Evolutionary conservation across 1,139 yeast species (phyloP), one percentile per base, ranked within the genome.

Genomic region (Hemisphaericaspora xylofermentans): DNA sequence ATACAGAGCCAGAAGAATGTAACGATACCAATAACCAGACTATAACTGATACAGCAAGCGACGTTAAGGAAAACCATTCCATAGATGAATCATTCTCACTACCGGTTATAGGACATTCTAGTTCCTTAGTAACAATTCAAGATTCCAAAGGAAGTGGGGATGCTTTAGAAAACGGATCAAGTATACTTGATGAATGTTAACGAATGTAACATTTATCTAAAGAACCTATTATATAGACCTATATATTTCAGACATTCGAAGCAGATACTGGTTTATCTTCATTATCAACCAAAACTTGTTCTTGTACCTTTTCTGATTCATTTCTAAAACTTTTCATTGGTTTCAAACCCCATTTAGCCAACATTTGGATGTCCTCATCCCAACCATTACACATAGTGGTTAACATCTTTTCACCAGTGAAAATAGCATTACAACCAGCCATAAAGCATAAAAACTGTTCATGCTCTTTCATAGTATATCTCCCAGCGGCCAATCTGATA

Each of bases 351-450:
- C 93, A 85, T 51, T 74, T 77, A 3, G 61, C 59, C 30, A 85
- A 64, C 88, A 85, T 79, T 8, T 63, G 72, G 48, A 74, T 82
- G 57, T 85, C 94, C 56, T 84, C 93, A 38, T 84, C 88, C 93
- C 93, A 85, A 3, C 89, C 91, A 48, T 80, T 82, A 58, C 94
- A 85, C 82, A 82, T 80, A 3, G 94, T 85, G 2, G 94, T 85
- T 46, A 85, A 64, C 93, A 85, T 85, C 52, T 76, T 80, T 60
- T 85, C 84, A 17, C 94, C 94, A 0, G 93, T 85, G 59, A 85
- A 85, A 38, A 85, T 82, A 13, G 93, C 91, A 61, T 85, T 85
- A 45, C 84, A 82, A 10, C 94, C 94, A 35, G 85, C 80, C 80
- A 83, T 73, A 58, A 85, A 85, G 50, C 91, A 83, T 54, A 85